Conservation (phyloP, 768 basidiomycete species). For the Lactarius evosmus region DNA sequence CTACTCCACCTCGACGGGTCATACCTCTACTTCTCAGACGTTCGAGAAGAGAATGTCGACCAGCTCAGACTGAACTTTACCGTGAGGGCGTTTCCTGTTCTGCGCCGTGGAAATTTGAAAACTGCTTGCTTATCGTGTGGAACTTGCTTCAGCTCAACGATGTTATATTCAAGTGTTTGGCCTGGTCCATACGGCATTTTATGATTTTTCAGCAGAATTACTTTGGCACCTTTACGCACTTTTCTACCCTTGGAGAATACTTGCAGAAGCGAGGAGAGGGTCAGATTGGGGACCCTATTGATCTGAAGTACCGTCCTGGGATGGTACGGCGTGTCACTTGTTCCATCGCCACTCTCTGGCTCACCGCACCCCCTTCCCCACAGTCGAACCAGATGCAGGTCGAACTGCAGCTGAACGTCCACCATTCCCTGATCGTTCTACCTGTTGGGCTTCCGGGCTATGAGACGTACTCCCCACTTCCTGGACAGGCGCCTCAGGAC, state of each 20-base stretch:
- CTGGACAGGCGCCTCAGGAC: conserved; percentile 31
- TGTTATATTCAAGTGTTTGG: conserved; percentile 64
- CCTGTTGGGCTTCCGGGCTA: conserved; percentile 69
- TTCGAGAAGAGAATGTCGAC: conserved; percentile 70
- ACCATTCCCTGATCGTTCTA: conserved; percentile 53
- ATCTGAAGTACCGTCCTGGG: conserved; percentile 73
- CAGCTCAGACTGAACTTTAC: conserved; percentile 65
- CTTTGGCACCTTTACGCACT: conserved; percentile 90
- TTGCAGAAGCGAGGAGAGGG: conserved; percentile 60
- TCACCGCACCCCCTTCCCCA: not conserved
- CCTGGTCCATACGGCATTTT: conserved; percentile 86
- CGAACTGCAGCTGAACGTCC: conserved; percentile 52
- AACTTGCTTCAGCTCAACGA: conserved; percentile 46
- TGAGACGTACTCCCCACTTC: conserved; percentile 37
- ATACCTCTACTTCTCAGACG: conserved; percentile 70
- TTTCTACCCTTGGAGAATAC: conserved; percentile 84
- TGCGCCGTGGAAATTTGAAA: not conserved
- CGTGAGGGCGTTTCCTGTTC: conserved; percentile 44
- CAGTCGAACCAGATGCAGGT: conserved; percentile 85
- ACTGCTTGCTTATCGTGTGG: not conserved
- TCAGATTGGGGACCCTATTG: conserved; percentile 77
- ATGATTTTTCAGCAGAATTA: conserved; percentile 93
- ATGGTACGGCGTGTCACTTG: conserved; percentile 48
- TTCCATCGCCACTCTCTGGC: not conserved
- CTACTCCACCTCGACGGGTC: conserved; percentile 58